Evolutionary conservation across 371 early-diverging fungal species (phyloP), one percentile per base, ranked within the genome.

Genomic region (Aphelidium insulamus): DNA sequence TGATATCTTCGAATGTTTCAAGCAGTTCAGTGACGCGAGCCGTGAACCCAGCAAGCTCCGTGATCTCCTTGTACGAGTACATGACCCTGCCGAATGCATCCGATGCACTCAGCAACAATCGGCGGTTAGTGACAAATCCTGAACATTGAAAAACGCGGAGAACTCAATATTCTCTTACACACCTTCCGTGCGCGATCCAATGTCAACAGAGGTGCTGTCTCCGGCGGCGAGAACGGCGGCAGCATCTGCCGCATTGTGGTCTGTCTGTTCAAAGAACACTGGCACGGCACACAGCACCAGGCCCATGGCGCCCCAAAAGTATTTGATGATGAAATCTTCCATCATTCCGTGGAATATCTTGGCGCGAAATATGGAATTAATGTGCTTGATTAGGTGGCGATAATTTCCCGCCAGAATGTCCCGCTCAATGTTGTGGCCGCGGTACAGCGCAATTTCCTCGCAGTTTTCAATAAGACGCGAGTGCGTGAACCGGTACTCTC

Each of bases 221-320:
- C 48, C 55, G 28, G 38, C 62, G 2, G 45, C 41, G 36, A 12
- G 28, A 10, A 39, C 38, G 2, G 34, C 35, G n/a, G 40, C 9
- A 7, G 11, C 31, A 1, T 24, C 39, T 2, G 41, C 35, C 7
- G 14, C 26, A 10, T 39, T 26, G 2, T 34, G 43, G 17, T 44
- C 48, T 28, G 22, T 30, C 0, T 69, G 49, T 36, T 59, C 62
- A 39, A 78, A 74, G 52, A 92, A 92, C 15, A 90, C 91, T 1
- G 94, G 94, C 9, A 76, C 76, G 6, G 79, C 68, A 36, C 84
- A 79, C 21, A 86, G 66, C 4, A 84, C 53, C 24, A 92, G 62
- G 24, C 94, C 94, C 36, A 77, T 67, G 5, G 87, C 91, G 32
- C 84, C 82, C 91, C 94, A 92, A 41, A 77, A 76, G 59, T 82